phyloP scores from a whole-genome alignment of 306 rosid genomes.

The Acacia acuminata region DNA sequence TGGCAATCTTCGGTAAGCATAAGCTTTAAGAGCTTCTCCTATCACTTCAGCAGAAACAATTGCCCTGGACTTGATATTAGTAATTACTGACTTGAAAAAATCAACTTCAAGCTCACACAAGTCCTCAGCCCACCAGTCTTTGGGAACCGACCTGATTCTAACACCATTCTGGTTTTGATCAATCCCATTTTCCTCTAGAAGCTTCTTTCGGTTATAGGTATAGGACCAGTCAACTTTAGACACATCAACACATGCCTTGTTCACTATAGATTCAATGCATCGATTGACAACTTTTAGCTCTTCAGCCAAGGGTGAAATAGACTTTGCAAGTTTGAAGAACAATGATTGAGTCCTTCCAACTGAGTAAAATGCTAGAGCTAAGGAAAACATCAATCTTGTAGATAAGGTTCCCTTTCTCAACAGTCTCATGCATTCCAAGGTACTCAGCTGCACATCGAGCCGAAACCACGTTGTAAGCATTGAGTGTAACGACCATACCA shows the following conservation, averaged over 20 bases:
- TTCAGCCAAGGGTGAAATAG: constrained; percentile 63
- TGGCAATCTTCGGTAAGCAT: constrained; percentile 77
- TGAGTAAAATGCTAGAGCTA: constrained; percentile 80
- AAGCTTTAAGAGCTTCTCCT: constrained; percentile 92
- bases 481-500: constrained; percentile 93
- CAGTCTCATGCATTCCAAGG: constrained; percentile 81
- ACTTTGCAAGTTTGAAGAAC: constrained; percentile 84
- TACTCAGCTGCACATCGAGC: constrained; percentile 91
- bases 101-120: constrained; percentile 93
- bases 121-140: constrained; percentile 99
- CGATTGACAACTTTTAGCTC: constrained; percentile 73
- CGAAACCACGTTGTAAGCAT: constrained; percentile 80
- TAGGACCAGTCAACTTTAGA: constrained; percentile 96
- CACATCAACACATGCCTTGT: constrained; percentile 76
- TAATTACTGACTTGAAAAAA: constrained; percentile 64
- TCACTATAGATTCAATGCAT: constrained; percentile 75
- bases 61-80: constrained; percentile 56
- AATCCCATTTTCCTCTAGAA: constrained; percentile 74
- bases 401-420: constrained; percentile 90
- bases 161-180: constrained; percentile 60
- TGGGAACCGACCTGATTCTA: constrained; percentile 74
- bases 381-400: constrained; percentile 97
- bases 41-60: constrained; percentile 65
- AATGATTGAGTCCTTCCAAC: constrained; percentile 99
- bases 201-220: constrained; percentile 81